Conservation (phyloP, 306 rosid genomes). For the Trichosanthes cucumerina region DNA sequence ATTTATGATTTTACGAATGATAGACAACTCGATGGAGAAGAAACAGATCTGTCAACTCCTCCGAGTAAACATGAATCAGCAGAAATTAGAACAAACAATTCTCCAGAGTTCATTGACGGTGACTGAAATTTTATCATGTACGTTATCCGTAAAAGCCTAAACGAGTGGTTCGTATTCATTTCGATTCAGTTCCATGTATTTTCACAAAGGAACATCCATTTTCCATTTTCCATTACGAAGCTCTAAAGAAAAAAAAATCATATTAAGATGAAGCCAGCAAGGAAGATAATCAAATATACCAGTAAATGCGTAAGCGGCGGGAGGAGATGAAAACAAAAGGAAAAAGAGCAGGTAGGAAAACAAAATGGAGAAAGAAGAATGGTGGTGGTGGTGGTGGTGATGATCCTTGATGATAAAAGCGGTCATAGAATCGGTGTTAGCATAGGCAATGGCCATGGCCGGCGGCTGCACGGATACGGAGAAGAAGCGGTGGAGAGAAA, state of each 20-base stretch:
- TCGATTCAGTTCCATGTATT: not conserved
- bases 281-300: constrained; percentile 21
- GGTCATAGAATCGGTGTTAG: not conserved
- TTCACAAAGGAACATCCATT: not conserved
- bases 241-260: not conserved
- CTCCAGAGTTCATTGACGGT: not conserved
- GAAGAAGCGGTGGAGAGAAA: not conserved
- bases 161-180: not conserved
- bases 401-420: constrained; percentile 1
- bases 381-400: not conserved
- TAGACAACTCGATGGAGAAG: not conserved
- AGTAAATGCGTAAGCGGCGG: constrained; percentile 22
- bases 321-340: constrained; percentile 17
- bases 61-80: not conserved
- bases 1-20: not conserved
- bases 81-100: not conserved
- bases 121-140: not conserved
- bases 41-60: not conserved
- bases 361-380: not conserved
- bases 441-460: constrained; percentile 1
- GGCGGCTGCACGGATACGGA: not conserved
- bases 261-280: not conserved
- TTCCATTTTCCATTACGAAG: not conserved
- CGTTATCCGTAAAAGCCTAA: not conserved
- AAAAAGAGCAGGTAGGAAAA: constrained; percentile 16